Percentiles rank a stretch among this genome's conserved stretches.
Evolutionary conservation across 495 filamentous ascomycete genomes (phyloP).

Genomic region (Xanthoparmelia taractica): DNA sequence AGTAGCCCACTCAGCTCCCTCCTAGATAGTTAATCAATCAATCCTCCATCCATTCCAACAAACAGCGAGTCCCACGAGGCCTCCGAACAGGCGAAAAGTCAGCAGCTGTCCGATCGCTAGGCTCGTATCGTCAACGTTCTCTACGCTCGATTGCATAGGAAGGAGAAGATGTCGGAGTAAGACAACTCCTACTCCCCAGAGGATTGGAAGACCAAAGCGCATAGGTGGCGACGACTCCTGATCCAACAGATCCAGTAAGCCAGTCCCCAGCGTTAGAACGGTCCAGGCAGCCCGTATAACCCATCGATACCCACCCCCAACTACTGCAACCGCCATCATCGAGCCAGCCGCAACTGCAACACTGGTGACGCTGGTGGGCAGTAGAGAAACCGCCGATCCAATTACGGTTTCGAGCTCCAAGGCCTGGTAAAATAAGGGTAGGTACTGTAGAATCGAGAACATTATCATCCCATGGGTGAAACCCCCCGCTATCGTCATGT

Average conservation of each 20-base stretch:
- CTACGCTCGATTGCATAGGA: conserved; percentile 35
- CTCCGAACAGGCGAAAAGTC: conserved; percentile 35
- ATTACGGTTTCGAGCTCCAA: conserved; percentile 29
- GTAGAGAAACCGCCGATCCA: conserved; percentile 26
- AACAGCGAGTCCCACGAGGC: conserved; percentile 35
- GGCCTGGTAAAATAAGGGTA: conserved; percentile 36
- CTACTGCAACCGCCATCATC: conserved; percentile 18
- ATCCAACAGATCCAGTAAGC: conserved; percentile 26
- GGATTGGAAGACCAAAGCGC: conserved; percentile 26
- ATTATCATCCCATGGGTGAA: conserved; percentile 31
- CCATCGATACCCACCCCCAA: conserved; percentile 12
- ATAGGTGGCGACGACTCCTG: conserved; percentile 17
- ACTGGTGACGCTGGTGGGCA: conserved; percentile 24
- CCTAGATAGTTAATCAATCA: too few species aligned
- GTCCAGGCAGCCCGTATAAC: too few species aligned
- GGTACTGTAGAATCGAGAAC: conserved; percentile 31
- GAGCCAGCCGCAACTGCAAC: too few species aligned
- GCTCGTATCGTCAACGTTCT: conserved; percentile 34
- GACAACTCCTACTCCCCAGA: conserved; percentile 32
- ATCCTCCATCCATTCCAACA: too few species aligned
- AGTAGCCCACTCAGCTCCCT: too few species aligned
- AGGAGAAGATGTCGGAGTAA: conserved; percentile 25
- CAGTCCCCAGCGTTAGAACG: conserved; percentile 4
- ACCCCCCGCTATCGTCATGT: background rate
- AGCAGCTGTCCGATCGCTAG: conserved; percentile 34